phyloP scores from a whole-genome alignment of 2,329 filamentous ascomycete species.

The Verticillium tricorpus region DNA sequence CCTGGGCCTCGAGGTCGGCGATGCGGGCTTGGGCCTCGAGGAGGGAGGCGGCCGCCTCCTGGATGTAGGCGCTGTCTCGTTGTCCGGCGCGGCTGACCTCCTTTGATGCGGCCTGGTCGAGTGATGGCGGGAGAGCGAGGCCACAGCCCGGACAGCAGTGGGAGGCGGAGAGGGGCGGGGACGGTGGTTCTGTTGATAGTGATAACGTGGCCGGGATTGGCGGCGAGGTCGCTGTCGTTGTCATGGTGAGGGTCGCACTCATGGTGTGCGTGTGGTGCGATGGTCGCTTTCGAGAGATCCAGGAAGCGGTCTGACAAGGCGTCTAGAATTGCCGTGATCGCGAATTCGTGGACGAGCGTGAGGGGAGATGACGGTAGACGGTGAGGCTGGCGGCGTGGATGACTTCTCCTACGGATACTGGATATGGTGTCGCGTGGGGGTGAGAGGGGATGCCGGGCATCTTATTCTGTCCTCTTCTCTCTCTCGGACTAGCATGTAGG shows the following conservation, averaged over 20 bases:
- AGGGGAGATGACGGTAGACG: neutral
- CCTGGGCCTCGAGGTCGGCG: conserved; percentile 65
- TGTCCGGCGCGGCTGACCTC: conserved; percentile 8
- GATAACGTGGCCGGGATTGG: conserved; percentile 11
- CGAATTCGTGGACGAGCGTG: neutral
- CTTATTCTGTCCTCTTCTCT: neutral
- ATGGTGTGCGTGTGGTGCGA: conserved; percentile 8
- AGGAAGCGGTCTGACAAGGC: neutral
- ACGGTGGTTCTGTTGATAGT: conserved; percentile 12
- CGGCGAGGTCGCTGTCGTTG: conserved; percentile 13
- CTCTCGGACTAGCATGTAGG: neutral
- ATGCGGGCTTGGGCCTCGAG: conserved; percentile 56
- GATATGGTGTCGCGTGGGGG: neutral
- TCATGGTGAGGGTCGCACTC: conserved; percentile 12
- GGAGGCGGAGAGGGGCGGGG: conserved; percentile 10
- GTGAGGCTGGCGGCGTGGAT: neutral
- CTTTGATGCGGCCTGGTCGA: neutral
- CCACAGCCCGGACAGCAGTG: conserved; percentile 50
- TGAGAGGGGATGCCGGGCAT: neutral
- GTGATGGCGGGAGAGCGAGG: conserved; percentile 27
- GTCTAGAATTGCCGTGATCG: neutral
- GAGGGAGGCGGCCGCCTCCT: conserved; percentile 38
- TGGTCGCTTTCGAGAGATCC: neutral
- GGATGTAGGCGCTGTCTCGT: conserved; percentile 9
- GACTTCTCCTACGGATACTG: neutral